Evolutionary conservation across 306 rosid genomes (phyloP), one percentile per base, ranked within the genome.

Genomic region (Lablab purpureus): DNA sequence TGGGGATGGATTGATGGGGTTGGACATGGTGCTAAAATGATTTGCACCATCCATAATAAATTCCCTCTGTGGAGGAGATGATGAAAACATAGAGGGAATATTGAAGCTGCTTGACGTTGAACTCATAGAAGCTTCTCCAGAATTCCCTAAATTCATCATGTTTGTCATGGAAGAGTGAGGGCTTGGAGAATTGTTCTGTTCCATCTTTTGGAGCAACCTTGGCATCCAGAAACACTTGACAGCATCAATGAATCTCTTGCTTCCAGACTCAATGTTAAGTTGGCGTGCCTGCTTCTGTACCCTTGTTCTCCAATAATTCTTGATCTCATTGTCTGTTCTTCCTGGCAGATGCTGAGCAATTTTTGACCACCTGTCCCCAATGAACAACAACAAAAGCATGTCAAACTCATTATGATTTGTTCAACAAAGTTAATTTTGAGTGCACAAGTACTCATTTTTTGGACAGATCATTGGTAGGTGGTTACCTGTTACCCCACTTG

Each of bases 221-320:
- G 98, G 98, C 88, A 89, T 87, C 98, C 98, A 94, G 77, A 90
- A 92, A 71, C 89, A 81, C 43, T 88, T 83, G 17, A 94, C 89
- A 0, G 94, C 88, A 32, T 94, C 98, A 4, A 91, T 74, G 86
- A 94, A 94, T 21, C 74, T 87, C 84, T 90, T 68, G 88, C 98
- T 91, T 46, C 90, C 89, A 21, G 96, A 90, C 51, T 94, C 94
- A 0, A 92, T 87, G 71, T 92, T 94, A 4, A 94, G 94, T 28
- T 89, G 97, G 40, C 94, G 96, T 5, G 97, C 97, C 62, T 92
- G 97, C 77, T 94, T 94, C 50, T 94, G 94, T 3, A 94, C 97
- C 84, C 97, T 90, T 43, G 97, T 94, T 79, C 98, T 91, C 97
- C 94, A 94, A 1, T 92, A 92, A 73, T 94, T 94, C 87, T 94